Evolutionary conservation across 2,329 filamentous ascomycete species (phyloP), one percentile per base, ranked within the genome.

Genomic region (Aspergillus aculeatus): DNA sequence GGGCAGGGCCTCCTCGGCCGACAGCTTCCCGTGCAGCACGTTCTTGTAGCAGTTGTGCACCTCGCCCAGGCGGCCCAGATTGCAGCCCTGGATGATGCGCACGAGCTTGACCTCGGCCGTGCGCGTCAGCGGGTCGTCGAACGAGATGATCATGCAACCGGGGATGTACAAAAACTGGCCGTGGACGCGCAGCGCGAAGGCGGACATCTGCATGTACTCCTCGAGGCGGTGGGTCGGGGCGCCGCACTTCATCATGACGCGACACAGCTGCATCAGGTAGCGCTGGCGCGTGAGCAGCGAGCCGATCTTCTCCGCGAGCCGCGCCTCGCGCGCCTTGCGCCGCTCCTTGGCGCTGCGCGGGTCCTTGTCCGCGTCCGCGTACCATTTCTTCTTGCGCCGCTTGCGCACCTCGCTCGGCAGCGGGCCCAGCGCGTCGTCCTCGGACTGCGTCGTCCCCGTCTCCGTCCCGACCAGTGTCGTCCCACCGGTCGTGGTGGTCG

Each of bases 191-290:
- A 96, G 83, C 2, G 94, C 90, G 14, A 90, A 84, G 1, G 92
- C 89, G 5, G 90, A 91, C 89, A 93, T 96, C 65, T 84, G 87
- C 84, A 96, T 87, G 74, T 96, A 96, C 71, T 96, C 78, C 75
- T 96, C 93, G 11, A 96, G 81, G n/a, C 93, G 87, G 77, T 97
- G 93, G 0, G 92, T 96, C 1, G 93, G 93, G 0, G 93, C 93
- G 24, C 93, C 93, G 65, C 90, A 96, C 70, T 86, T 83, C 92
- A 97, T 96, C 57, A 96, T 78, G 0, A 91, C 90, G 47, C 87
- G 86, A 71, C 92, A 96, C 44, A 97, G 83, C 75, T 91, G 92
- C 61, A 93, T 83, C 14, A 97, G 83, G 72, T 96, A 96, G 50
- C 86, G 85, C 67, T 96, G 92, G 2, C 92, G 85, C 51, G 88